phyloP scores from a whole-genome alignment of 202 grass and related monocot species.

The Saccharum hybrid region DNA sequence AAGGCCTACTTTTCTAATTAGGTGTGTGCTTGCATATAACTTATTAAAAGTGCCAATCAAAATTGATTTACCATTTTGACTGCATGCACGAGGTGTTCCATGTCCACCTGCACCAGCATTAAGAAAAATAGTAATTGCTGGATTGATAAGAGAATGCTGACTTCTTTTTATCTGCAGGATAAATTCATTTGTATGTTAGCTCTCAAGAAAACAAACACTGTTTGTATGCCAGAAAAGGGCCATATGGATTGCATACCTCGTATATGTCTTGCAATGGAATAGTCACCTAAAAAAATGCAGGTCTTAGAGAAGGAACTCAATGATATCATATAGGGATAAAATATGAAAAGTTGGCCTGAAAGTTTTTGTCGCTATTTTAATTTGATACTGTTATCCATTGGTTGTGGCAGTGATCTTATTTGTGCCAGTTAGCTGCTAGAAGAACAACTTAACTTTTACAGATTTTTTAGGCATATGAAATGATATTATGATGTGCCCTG shows the following conservation, averaged over 20 bases:
- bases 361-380: constrained; percentile 2
- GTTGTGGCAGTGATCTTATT: constrained; percentile 30
- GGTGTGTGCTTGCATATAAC: constrained; percentile 3
- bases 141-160: constrained; percentile 90
- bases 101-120: constrained; percentile 63
- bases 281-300: constrained; percentile 69
- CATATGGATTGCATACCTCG: constrained; percentile 60
- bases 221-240: constrained; percentile 14
- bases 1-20: constrained; percentile 24
- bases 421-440: background rate
- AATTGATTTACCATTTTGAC: constrained; percentile 63
- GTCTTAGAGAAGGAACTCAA: constrained; percentile 42
- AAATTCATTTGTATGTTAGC: constrained; percentile 31
- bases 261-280: constrained; percentile 91
- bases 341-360: constrained; percentile 26
- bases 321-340: constrained; percentile 12
- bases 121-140: constrained; percentile 84
- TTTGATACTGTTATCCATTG: constrained; percentile 28
- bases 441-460: constrained; percentile 11
- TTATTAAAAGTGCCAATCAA: constrained; percentile 11
- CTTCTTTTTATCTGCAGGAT: constrained; percentile 80
- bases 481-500: constrained; percentile 16
- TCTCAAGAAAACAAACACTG: constrained; percentile 35
- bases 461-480: constrained; percentile 25
- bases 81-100: constrained; percentile 59